Evolutionary conservation across 495 filamentous ascomycete genomes (phyloP).

Genomic region (Penicillium crystallinum): DNA sequence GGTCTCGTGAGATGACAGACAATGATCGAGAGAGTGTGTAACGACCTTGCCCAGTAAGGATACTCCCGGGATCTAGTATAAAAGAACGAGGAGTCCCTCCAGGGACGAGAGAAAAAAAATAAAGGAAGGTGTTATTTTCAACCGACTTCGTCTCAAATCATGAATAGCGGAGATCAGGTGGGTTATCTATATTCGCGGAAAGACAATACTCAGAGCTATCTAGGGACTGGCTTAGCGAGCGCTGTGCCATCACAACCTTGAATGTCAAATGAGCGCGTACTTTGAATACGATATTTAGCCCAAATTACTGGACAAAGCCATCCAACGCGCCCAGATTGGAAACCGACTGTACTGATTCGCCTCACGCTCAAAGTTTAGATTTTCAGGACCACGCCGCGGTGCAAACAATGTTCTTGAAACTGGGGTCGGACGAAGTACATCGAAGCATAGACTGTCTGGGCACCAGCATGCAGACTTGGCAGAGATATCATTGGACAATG

Average conservation of each 20-base stretch:
- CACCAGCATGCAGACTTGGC: constrained; percentile 25
- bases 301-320: not conserved
- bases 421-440: not conserved
- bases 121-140: constrained; percentile 8
- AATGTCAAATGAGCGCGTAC: constrained; percentile 8
- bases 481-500: not conserved
- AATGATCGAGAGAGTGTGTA: constrained; percentile 3
- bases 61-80: constrained; percentile 1
- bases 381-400: not conserved
- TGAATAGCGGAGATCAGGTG: not conserved
- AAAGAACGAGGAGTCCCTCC: constrained; percentile 9
- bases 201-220: not conserved
- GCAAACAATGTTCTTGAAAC: not conserved
- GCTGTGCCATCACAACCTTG: constrained; percentile 13
- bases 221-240: not conserved
- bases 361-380: not conserved
- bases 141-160: constrained; percentile 7
- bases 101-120: constrained; percentile 12
- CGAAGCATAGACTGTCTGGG: constrained; percentile 6
- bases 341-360: not conserved
- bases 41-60: constrained; percentile 21
- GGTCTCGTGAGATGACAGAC: not conserved
- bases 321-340: not conserved
- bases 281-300: not conserved
- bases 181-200: constrained; percentile 16